Conservation (phyloP, 2,329 filamentous ascomycete species). For the Colletotrichum graminicola region DNA sequence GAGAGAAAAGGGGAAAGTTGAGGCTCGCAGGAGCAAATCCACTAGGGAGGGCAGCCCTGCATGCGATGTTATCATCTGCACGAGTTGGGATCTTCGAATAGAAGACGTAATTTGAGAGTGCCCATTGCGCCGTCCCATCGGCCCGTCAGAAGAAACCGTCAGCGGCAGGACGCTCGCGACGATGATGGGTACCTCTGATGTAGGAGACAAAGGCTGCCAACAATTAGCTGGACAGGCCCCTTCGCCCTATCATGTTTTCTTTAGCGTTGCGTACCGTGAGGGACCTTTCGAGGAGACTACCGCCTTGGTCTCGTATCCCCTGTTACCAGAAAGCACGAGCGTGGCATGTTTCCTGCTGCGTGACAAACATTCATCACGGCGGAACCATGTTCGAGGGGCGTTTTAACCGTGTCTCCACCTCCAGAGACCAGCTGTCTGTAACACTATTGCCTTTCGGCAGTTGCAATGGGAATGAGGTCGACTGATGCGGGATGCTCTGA, state of each 20-base stretch:
- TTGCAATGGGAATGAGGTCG: slow-evolving; percentile 5
- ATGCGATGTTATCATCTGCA: not conserved
- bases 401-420: slow-evolving; percentile 8
- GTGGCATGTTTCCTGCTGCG: slow-evolving; percentile 30
- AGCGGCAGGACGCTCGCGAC: not conserved
- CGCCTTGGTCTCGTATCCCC: not conserved
- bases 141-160: slow-evolving; percentile 24
- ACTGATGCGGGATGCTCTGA: not conserved
- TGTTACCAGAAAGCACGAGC: not conserved
- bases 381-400: slow-evolving; percentile 6
- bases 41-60: not conserved
- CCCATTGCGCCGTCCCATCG: not conserved
- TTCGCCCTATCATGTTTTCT: not conserved
- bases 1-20: not conserved
- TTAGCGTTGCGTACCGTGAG: too few relatives aligned
- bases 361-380: slow-evolving; percentile 35
- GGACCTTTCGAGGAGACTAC: not conserved
- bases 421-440: not conserved
- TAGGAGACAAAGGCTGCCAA: not conserved
- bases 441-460: slow-evolving; percentile 16
- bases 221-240: not conserved
- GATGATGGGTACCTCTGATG: not conserved
- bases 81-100: slow-evolving; percentile 10
- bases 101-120: slow-evolving; percentile 5
- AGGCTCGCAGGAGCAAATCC: not conserved